Conservation (phyloP, 148 eudicot genomes). For the Mesembryanthemum crystallinum region DNA sequence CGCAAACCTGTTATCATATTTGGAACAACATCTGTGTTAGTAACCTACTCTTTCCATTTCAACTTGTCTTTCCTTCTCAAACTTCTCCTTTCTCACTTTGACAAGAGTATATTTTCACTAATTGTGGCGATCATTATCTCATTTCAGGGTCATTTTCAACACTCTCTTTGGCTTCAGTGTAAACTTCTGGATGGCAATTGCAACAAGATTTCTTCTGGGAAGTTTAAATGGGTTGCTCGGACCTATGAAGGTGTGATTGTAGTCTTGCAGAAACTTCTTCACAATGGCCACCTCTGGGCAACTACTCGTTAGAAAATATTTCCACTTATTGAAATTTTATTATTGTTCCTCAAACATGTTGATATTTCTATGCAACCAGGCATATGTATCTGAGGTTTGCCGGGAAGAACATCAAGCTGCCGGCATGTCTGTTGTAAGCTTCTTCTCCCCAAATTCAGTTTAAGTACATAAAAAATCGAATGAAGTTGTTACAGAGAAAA, state of each 20-base stretch:
- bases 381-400: conserved; percentile 71
- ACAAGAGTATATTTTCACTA: too few relatives aligned
- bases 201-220: conserved; percentile 77
- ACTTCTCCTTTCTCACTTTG: background rate
- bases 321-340: background rate
- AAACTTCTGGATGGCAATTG: conserved; percentile 83
- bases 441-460: background rate
- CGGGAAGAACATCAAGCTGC: conserved; percentile 68
- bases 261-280: background rate
- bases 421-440: conserved; percentile 75
- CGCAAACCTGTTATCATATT: conserved; percentile 75
- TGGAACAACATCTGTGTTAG: conserved; percentile 60
- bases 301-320: background rate
- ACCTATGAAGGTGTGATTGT: conserved; percentile 62
- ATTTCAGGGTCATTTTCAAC: conserved; percentile 76
- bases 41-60: conserved; percentile 7
- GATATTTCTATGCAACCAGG: conserved; percentile 37
- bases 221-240: conserved; percentile 76
- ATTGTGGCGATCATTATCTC: background rate
- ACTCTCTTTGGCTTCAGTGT: conserved; percentile 84
- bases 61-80: background rate
- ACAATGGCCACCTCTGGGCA: background rate
- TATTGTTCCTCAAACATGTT: background rate
- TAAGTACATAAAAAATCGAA: background rate
- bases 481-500: background rate